Evolutionary conservation across 2,329 filamentous ascomycete genomes (phyloP).

Genomic region (Microthyrium microscopicum): DNA sequence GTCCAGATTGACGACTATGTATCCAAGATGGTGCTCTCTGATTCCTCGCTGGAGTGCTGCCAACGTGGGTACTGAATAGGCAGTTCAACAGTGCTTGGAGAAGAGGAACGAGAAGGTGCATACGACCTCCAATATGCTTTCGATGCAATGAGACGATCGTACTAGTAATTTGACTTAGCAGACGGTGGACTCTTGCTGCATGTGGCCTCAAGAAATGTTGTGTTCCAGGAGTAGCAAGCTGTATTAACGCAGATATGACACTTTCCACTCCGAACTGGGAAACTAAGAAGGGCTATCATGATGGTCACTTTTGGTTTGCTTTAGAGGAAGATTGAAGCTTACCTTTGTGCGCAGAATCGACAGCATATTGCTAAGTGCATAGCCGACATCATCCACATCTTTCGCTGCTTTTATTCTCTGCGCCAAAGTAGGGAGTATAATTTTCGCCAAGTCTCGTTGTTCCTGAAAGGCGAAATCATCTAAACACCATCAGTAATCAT

Average conservation of each 20-base stretch:
- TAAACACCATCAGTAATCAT: too few species aligned
- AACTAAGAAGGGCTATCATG: conserved; percentile 21
- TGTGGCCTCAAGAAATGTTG: conserved; percentile 14
- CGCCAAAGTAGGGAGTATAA: conserved; percentile 1
- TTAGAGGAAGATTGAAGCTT: not conserved
- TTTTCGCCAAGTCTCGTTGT: not conserved
- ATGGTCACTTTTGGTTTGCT: conserved; percentile 3
- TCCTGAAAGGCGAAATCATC: too few species aligned
- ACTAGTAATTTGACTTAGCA: conserved; percentile 36
- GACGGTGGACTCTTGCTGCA: conserved; percentile 31
- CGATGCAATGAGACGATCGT: conserved; percentile 40
- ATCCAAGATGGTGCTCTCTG: conserved; percentile 17
- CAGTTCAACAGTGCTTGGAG: conserved; percentile 38
- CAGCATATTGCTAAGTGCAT: conserved; percentile 1
- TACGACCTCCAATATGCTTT: conserved; percentile 40
- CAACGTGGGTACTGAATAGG: conserved; percentile 36
- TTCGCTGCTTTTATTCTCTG: not conserved
- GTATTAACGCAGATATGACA: conserved; percentile 20
- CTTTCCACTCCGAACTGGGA: conserved; percentile 28
- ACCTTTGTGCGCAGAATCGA: conserved; percentile 4
- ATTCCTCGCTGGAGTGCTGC: conserved; percentile 9
- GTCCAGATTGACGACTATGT: conserved; percentile 10
- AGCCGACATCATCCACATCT: conserved; percentile 4
- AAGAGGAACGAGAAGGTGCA: conserved; percentile 39
- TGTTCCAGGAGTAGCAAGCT: conserved; percentile 15